Conservation (phyloP, 1,284 basidiomycete genomes). For the Boletellus deceptivus region DNA sequence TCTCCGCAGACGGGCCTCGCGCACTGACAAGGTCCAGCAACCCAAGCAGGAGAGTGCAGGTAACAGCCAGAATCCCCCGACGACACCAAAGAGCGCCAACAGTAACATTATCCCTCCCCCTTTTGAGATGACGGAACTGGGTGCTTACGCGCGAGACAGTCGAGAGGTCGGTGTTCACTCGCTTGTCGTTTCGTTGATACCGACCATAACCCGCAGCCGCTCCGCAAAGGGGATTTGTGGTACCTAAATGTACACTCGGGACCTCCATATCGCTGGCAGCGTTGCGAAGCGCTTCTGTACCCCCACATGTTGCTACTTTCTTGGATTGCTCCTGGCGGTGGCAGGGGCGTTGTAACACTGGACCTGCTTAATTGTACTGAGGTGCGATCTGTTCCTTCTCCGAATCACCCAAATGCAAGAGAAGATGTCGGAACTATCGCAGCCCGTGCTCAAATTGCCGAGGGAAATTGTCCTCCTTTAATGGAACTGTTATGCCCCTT, state of each 20-base stretch:
- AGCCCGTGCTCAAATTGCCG: slow-evolving; percentile 58
- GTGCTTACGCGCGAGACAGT: slow-evolving; percentile 40
- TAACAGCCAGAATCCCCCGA: slow-evolving; percentile 16
- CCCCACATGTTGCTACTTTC: slow-evolving; percentile 75
- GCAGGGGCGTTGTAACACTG: slow-evolving; percentile 76
- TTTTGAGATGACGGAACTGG: slow-evolving; percentile 47
- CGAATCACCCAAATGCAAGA: slow-evolving; percentile 69
- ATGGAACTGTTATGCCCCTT: slow-evolving; percentile 81
- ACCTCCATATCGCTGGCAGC: slow-evolving; percentile 79
- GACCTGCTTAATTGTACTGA: slow-evolving; percentile 82
- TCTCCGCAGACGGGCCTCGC: slow-evolving; percentile 55
- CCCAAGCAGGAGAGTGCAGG: slow-evolving; percentile 13
- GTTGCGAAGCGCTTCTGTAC: slow-evolving; percentile 81
- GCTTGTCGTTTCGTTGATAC: slow-evolving; percentile 30
- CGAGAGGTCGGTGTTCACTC: slow-evolving; percentile 44
- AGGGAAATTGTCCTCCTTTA: slow-evolving; percentile 44
- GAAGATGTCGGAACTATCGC: slow-evolving; percentile 85
- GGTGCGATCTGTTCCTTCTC: slow-evolving; percentile 76
- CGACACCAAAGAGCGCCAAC: slow-evolving; percentile 30
- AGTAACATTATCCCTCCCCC: slow-evolving; percentile 41
- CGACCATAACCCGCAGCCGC: slow-evolving; percentile 51
- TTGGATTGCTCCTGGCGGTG: slow-evolving; percentile 79
- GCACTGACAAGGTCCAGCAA: slow-evolving; percentile 36
- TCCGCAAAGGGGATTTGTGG: slow-evolving; percentile 81
- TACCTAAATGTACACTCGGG: slow-evolving; percentile 85